Conservation (phyloP, 2,329 filamentous ascomycete species). For the Pezicula rhizophila region DNA sequence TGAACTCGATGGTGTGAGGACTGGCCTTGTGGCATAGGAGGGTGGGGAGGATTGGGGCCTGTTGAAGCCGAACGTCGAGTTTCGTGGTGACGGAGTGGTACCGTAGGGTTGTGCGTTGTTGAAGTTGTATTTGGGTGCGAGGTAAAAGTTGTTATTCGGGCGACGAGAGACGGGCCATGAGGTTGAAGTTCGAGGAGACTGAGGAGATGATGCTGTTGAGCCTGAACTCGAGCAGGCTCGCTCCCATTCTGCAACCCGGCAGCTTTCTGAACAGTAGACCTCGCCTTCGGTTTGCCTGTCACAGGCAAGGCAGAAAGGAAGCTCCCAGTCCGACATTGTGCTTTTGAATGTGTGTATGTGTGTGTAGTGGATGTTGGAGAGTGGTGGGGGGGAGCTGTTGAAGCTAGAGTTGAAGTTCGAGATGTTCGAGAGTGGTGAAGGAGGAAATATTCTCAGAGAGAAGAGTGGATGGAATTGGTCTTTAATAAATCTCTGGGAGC, state of each 20-base stretch:
- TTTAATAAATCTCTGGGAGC: slow-evolving; percentile 7
- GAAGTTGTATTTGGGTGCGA: slow-evolving; percentile 73
- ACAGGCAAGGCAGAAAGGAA: slow-evolving; percentile 90
- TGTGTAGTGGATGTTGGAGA: neutral
- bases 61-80: slow-evolving; percentile 36
- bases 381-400: neutral
- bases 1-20: slow-evolving; percentile 67
- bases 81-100: slow-evolving; percentile 36
- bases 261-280: slow-evolving; percentile 88
- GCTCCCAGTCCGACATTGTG: slow-evolving; percentile 57
- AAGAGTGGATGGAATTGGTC: slow-evolving; percentile 2
- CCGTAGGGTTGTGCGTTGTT: slow-evolving; percentile 54
- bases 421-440: neutral
- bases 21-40: slow-evolving; percentile 34
- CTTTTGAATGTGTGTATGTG: slow-evolving; percentile 13
- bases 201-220: slow-evolving; percentile 53
- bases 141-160: slow-evolving; percentile 51
- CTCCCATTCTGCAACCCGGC: slow-evolving; percentile 82
- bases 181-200: slow-evolving; percentile 29
- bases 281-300: slow-evolving; percentile 79
- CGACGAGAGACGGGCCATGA: slow-evolving; percentile 40
- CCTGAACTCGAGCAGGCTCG: slow-evolving; percentile 51
- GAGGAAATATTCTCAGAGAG: slow-evolving; percentile 2
- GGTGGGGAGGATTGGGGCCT: slow-evolving; percentile 39
- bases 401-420: neutral